A percentile compares a stretch with the other conserved stretches of the same genome.
phyloP scores from a whole-genome alignment of 306 rosid genomes.

The Cotoneaster glaucophyllus region DNA sequence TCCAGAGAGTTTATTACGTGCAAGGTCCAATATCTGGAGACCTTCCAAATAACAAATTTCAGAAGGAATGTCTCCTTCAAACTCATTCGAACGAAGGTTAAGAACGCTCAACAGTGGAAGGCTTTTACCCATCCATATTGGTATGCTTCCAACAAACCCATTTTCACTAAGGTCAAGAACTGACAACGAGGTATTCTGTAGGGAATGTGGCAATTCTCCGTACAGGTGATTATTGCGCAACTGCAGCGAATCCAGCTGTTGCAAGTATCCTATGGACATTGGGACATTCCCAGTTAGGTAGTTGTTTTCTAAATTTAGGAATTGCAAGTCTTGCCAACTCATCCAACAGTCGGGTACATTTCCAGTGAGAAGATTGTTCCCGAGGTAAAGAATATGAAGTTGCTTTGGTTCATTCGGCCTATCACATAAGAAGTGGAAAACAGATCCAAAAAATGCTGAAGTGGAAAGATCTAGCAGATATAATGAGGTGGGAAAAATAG shows the following conservation, averaged over 20 bases:
- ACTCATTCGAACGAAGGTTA: slow-evolving; percentile 5
- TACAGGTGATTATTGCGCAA: slow-evolving; percentile 9
- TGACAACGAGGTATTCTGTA: background rate
- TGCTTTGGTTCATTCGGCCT: rapidly evolving
- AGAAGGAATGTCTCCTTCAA: background rate
- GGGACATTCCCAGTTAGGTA: slow-evolving; percentile 29
- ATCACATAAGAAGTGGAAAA: background rate
- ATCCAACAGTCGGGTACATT: too few species aligned
- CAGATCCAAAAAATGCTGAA: slow-evolving; percentile 6
- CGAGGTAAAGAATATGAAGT: too few species aligned
- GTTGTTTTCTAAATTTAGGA: slow-evolving; percentile 23
- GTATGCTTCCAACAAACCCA: slow-evolving; percentile 3
- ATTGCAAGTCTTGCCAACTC: rapidly evolving
- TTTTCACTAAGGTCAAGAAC: background rate
- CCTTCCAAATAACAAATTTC: background rate
- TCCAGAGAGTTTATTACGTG: slow-evolving; percentile 1
- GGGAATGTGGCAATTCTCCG: slow-evolving; percentile 1
- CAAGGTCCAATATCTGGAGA: slow-evolving; percentile 13
- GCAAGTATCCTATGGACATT: slow-evolving; percentile 18
- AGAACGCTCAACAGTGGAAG: background rate
- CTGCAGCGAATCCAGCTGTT: background rate
- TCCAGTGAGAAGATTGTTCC: too few species aligned
- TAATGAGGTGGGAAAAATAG: too few species aligned
- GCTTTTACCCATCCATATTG: slow-evolving; percentile 5
- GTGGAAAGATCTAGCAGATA: background rate